Conservation (phyloP, 768 basidiomycete genomes). For the Xerocomellus amylosporus region DNA sequence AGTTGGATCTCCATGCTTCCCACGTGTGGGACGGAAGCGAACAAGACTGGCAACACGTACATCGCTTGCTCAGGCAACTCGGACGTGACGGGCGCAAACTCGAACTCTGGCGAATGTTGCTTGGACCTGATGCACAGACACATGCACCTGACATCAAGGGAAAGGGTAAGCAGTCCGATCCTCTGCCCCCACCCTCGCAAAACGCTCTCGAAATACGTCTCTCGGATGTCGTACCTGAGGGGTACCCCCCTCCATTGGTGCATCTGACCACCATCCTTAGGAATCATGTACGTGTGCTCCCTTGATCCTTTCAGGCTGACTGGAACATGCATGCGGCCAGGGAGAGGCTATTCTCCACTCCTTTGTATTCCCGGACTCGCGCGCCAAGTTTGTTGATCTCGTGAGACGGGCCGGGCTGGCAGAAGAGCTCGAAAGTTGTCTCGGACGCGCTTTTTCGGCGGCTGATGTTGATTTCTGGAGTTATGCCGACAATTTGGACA, state of each 20-base stretch:
- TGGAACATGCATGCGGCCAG: conserved; percentile 35
- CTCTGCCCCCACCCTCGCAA: conserved; percentile 8
- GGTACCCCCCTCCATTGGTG: conserved; percentile 34
- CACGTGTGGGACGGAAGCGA: conserved; percentile 57
- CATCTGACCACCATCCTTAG: conserved; percentile 52
- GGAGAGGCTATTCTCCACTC: conserved; percentile 51
- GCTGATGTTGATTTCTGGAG: conserved; percentile 68
- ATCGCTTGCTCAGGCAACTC: conserved; percentile 47
- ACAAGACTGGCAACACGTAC: conserved; percentile 61
- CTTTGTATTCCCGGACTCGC: conserved; percentile 76
- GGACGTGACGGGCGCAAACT: conserved; percentile 70
- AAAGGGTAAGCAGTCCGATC: conserved; percentile 45
- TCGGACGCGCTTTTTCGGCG: conserved; percentile 30
- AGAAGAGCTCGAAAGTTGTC: conserved; percentile 21
- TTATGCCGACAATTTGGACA: conserved; percentile 37
- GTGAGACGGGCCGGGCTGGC: conserved; percentile 47
- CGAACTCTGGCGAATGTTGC: conserved; percentile 75
- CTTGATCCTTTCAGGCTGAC: conserved; percentile 1
- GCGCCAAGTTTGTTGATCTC: conserved; percentile 60
- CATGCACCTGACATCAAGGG: conserved; percentile 25
- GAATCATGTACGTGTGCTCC: conserved; percentile 51
- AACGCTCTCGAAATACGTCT: conserved; percentile 5
- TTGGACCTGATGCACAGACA: conserved; percentile 38
- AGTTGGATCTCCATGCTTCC: conserved; percentile 24
- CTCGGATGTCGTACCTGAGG: conserved; percentile 6